Percentiles rank a stretch among this genome's conserved stretches.
phyloP scores from a whole-genome alignment of 1,284 basidiomycete genomes.

The Neolentinus lepideus region DNA sequence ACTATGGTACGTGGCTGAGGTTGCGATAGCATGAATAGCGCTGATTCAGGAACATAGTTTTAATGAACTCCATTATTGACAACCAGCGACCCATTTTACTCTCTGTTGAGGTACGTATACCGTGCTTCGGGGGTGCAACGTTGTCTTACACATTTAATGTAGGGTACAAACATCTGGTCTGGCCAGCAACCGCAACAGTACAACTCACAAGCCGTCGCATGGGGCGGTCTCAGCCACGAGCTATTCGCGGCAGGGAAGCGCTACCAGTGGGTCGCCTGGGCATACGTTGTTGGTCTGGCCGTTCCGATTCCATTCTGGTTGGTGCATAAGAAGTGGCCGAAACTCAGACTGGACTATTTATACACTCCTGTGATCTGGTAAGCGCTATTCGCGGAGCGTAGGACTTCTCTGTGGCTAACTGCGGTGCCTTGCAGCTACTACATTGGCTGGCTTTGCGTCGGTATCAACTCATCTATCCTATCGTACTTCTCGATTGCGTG shows the following conservation, averaged over 20 bases:
- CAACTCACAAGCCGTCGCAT: conserved; percentile 34
- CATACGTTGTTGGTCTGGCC: conserved; percentile 28
- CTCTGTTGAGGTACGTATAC: conserved; percentile 23
- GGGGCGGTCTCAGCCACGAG: conserved; percentile 38
- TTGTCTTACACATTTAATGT: conserved; percentile 27
- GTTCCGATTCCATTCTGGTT: conserved; percentile 32
- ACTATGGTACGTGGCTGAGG: conserved; percentile 12
- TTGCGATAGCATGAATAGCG: background rate
- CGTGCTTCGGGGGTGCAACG: conserved; percentile 15
- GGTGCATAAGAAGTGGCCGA: conserved; percentile 29
- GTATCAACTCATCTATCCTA: conserved; percentile 16
- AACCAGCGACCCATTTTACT: conserved; percentile 39
- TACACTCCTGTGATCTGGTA: conserved; percentile 25
- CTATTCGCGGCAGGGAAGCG: conserved; percentile 30
- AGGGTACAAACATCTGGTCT: conserved; percentile 37
- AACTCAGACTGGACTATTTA: conserved; percentile 24
- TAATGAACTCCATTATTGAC: conserved; percentile 43
- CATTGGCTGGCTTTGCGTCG: conserved; percentile 15
- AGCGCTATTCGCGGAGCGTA: conserved; percentile 9
- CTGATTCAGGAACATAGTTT: background rate
- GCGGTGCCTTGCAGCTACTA: background rate
- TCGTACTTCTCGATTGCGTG: conserved; percentile 20
- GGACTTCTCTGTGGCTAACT: background rate
- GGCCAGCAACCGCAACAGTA: conserved; percentile 28
- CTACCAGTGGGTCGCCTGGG: conserved; percentile 30